phyloP scores from a whole-genome alignment of 148 eudicot species.

The Rhododendron kiyosumense region DNA sequence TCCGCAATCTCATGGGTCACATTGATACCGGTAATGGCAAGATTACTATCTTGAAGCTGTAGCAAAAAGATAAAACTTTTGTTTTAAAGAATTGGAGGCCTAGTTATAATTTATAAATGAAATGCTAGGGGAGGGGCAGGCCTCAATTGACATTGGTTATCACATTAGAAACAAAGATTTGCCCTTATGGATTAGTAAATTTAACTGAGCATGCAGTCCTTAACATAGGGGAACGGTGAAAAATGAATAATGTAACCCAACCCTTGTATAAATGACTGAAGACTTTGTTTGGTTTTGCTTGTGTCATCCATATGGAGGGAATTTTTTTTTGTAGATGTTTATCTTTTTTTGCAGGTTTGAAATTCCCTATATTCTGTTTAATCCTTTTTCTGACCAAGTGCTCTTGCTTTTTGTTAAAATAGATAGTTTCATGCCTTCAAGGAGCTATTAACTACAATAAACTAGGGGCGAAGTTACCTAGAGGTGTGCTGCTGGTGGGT shows the following conservation, averaged over 20 bases:
- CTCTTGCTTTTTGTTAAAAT: slow-evolving; percentile 19
- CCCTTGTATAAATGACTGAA: neutral
- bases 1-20: neutral
- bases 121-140: neutral
- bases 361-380: neutral
- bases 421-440: slow-evolving; percentile 87
- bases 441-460: slow-evolving; percentile 78
- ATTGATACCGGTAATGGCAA: neutral
- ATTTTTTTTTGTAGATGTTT: neutral
- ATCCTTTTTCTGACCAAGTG: neutral
- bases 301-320: neutral
- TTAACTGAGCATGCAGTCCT: neutral
- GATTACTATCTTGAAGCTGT: neutral
- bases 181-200: neutral
- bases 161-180: neutral
- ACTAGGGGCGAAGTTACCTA: slow-evolving; percentile 88
- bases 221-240: neutral
- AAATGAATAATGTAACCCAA: neutral
- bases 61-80: neutral
- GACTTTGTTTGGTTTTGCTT: neutral
- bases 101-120: neutral
- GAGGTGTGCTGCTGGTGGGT: slow-evolving; percentile 93
- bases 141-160: neutral
- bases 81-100: neutral
- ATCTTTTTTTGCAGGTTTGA: neutral